These are phyloP conservation scores for Phaffia tasmanica DNA, from an alignment of 768 basidiomycete genomes.

Conservation along the genomic window DNA sequence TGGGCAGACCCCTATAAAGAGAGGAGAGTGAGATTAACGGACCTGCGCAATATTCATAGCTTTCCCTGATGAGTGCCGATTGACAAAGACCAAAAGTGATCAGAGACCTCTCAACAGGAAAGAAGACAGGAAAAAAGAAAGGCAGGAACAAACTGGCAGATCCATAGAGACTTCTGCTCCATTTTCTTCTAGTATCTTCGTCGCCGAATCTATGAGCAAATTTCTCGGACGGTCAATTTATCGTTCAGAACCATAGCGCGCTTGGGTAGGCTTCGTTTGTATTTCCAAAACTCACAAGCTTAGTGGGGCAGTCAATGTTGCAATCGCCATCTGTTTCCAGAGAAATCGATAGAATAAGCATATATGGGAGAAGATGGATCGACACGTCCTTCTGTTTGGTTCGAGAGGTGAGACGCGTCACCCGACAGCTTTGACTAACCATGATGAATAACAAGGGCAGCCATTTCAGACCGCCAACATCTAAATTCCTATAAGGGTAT, in stretches of 20 bases:
- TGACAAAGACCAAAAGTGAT: too few species aligned
- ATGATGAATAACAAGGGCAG: conserved; percentile 38
- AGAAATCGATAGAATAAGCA: conserved; percentile 7
- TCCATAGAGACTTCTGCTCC: conserved; percentile 38
- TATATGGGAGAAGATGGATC: background rate
- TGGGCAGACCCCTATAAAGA: background rate
- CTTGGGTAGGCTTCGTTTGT: too few species aligned
- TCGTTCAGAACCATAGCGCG: too few species aligned
- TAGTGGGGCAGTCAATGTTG: conserved; percentile 36
- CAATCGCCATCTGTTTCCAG: conserved; percentile 35
- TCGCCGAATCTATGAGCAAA: conserved; percentile 27
- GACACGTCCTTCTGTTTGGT: too few species aligned
- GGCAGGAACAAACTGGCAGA: conserved; percentile 24
- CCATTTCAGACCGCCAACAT: conserved; percentile 38
- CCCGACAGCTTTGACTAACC: conserved; percentile 28
- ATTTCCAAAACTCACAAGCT: conserved; percentile 26
- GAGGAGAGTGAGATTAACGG: too few species aligned
- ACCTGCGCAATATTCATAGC: too few species aligned
- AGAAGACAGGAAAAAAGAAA: background rate
- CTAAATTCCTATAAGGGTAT: conserved; percentile 28
- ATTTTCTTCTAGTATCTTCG: conserved; percentile 33
- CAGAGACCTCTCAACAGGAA: too few species aligned
- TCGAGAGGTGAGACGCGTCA: background rate
- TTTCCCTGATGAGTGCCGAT: too few species aligned
- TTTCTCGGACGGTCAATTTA: too few species aligned